Evolutionary conservation across 495 filamentous ascomycete species (phyloP).

Genomic region (Aspergillus ellipticus): DNA sequence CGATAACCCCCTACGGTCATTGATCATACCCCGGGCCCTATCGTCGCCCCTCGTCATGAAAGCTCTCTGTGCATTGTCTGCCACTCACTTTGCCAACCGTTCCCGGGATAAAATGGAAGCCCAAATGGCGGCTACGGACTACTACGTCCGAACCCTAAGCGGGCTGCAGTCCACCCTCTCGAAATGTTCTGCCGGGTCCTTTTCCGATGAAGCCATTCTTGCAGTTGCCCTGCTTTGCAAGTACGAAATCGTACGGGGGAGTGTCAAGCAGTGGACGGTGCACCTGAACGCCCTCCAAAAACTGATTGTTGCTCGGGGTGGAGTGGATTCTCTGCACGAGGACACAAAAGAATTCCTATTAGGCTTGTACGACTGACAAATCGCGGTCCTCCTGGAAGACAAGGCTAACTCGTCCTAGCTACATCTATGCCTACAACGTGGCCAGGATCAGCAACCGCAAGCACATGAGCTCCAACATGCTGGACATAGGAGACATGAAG

Average conservation of each 20-base stretch:
- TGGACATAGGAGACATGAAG: constrained; percentile 23
- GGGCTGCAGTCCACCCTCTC: constrained; percentile 31
- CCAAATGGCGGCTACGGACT: constrained; percentile 31
- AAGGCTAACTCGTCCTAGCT: constrained; percentile 20
- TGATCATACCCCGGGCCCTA: constrained; percentile 41
- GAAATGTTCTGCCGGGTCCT: constrained; percentile 14
- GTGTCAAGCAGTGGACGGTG: constrained; percentile 41
- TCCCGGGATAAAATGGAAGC: constrained; percentile 23
- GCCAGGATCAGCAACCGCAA: constrained; percentile 37
- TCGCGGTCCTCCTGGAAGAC: background rate
- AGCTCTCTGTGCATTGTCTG: constrained; percentile 41
- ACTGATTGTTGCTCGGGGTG: constrained; percentile 37
- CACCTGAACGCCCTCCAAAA: constrained; percentile 40
- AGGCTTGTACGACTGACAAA: constrained; percentile 31
- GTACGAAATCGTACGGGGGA: constrained; percentile 43
- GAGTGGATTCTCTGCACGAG: constrained; percentile 29
- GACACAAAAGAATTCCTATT: constrained; percentile 37
- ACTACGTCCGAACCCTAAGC: constrained; percentile 36
- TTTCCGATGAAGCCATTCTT: constrained; percentile 36
- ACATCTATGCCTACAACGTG: constrained; percentile 39
- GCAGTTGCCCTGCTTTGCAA: constrained; percentile 43
- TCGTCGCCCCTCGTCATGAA: constrained; percentile 42
- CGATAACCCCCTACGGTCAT: constrained; percentile 39
- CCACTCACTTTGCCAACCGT: constrained; percentile 41
- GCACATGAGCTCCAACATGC: constrained; percentile 17